Base-by-base conservation (phyloP, 2,329 filamentous ascomycete species). In the Canariomyces notabilis region DNA sequence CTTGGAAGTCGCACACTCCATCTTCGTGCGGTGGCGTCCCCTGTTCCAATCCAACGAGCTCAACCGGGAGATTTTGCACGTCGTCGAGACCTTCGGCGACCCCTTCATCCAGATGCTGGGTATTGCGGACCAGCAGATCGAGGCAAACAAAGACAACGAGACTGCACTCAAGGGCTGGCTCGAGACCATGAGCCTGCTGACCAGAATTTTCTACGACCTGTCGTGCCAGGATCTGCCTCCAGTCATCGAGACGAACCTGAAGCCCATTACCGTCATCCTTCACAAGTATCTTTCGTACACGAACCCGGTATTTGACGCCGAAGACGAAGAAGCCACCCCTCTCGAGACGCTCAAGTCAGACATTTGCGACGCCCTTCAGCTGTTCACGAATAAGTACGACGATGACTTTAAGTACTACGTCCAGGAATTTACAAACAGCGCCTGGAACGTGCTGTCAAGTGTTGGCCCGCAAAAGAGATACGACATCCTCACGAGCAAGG, bases 181-280 rank as follows among this genome's bases (percentile, higher is more conserved):
- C 58, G 82, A 87, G 54, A 89, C 89, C 3, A 76, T 98, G 53
- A 90, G 91, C 64, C 75, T 97, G 42, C 80, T 95, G 57, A 76
- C 96, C 57, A 95, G 95, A 72, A 82, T 98, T 39, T 82, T 97
- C 63, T 93, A 93, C 70, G 94, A 98, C 67, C 81, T 98, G 42
- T 96, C 90, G n/a, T 95, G 85, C 63, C 94, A 98, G 64, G 93
- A 98, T 65, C 77, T 98, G 58, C 89, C 93, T 14, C 90, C 91
- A 2, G 83, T 93, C 57, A 95, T 98, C 64, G 93, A 98, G 72
- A 85, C 94, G 55, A 87, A 95, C 61, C 76, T 98, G 16, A 68
- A 74, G 38, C 79, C 80, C 52, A 86, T 98, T 55, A 85, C 87
- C 15, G 73, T 76, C 18, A 75, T 97, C 12, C 75, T 97, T 14